Conservation (phyloP, 2,329 filamentous ascomycete genomes). For the Penicillium hordei region DNA sequence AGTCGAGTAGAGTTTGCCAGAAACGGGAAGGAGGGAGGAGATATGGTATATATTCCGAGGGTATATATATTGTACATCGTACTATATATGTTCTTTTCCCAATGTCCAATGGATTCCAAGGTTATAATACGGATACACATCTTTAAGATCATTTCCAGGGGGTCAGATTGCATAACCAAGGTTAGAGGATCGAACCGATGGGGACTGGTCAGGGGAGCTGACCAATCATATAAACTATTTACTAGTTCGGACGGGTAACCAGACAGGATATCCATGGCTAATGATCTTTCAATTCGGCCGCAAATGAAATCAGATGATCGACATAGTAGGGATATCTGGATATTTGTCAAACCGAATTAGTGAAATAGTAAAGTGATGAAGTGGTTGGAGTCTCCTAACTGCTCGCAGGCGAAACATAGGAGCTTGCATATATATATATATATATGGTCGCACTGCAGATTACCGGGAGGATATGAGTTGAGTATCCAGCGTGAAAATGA, state of each 20-base stretch:
- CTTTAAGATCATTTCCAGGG: background rate
- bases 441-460: background rate
- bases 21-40: background rate
- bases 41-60: background rate
- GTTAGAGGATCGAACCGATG: background rate
- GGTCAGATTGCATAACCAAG: background rate
- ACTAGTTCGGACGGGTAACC: background rate
- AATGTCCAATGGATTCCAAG: too few relatives aligned
- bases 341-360: background rate
- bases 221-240: background rate
- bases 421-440: background rate
- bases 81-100: too few relatives aligned
- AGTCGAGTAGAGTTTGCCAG: background rate
- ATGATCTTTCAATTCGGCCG: background rate
- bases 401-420: slow-evolving; percentile 4
- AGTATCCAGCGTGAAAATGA: background rate
- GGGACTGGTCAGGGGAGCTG: background rate
- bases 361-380: background rate
- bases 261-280: background rate
- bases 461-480: background rate
- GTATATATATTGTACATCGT: too few relatives aligned
- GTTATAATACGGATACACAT: too few relatives aligned
- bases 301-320: slow-evolving; percentile 1
- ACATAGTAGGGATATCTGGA: background rate
- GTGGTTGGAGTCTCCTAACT: slow-evolving; percentile 2